Conservation (phyloP, 164 flowering plant genomes). For the Annona cherimola region DNA sequence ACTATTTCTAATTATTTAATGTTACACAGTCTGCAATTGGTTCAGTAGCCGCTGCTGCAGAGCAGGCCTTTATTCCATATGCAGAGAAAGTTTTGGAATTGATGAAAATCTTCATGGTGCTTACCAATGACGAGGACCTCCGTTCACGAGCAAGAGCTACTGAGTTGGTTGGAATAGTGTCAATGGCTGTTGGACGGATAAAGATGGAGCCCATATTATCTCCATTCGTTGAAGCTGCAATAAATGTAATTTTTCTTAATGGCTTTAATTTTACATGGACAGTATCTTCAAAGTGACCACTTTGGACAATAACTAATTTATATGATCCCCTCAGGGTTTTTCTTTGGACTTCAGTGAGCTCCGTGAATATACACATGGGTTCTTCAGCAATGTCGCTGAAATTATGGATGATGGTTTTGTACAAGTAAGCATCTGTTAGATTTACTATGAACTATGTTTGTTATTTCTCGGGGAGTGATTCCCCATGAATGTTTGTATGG, state of each 20-base stretch:
- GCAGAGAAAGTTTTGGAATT: constrained; percentile 89
- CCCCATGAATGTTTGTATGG: no score
- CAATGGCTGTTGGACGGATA: constrained; percentile 84
- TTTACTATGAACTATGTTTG: no score
- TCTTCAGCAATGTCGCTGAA: constrained; percentile 94
- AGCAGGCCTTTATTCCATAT: constrained; percentile 85
- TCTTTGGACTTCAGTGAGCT: constrained; percentile 90
- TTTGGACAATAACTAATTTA: neutral
- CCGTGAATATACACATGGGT: constrained; percentile 94
- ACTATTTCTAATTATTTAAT: constrained; percentile 6
- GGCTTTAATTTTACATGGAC: neutral
- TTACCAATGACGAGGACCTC: constrained; percentile 89
- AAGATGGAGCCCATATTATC: constrained; percentile 87
- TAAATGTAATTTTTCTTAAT: constrained; percentile 43
- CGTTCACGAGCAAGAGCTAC: constrained; percentile 93
- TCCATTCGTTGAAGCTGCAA: constrained; percentile 93
- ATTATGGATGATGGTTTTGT: constrained; percentile 77
- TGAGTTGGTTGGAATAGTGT: constrained; percentile 91
- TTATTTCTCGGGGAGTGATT: no score
- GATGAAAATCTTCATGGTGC: constrained; percentile 91
- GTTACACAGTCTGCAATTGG: constrained; percentile 90
- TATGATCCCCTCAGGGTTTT: constrained; percentile 60
- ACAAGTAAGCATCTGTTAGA: constrained; percentile 38
- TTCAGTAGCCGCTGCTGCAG: constrained; percentile 96
- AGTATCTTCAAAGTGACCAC: neutral